Evolutionary conservation across 768 basidiomycete species (phyloP).

Genomic region (Dioszegia aurantiaca): DNA sequence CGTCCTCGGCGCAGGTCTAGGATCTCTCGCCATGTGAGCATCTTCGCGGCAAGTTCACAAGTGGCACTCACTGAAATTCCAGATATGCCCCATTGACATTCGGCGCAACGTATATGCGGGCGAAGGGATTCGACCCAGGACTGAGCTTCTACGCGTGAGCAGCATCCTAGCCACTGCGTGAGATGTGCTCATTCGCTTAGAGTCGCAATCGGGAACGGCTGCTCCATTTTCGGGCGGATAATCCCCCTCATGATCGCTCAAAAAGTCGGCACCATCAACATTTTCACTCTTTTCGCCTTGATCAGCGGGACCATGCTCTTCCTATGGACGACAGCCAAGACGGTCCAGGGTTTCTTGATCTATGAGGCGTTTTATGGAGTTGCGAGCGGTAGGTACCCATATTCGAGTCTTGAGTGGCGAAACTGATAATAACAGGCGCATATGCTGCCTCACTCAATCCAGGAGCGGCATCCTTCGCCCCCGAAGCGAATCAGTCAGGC

Average conservation of each 20-base stretch:
- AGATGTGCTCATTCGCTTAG: slow-evolving; percentile 16
- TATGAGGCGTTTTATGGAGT: slow-evolving; percentile 32
- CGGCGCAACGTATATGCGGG: slow-evolving; percentile 12
- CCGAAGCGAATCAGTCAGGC: slow-evolving; percentile 23
- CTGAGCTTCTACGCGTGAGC: slow-evolving; percentile 37
- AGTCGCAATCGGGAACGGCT: slow-evolving; percentile 43
- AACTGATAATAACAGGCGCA: slow-evolving; percentile 17
- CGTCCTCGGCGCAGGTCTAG: slow-evolving; percentile 60
- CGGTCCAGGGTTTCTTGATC: slow-evolving; percentile 19
- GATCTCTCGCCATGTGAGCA: slow-evolving; percentile 61
- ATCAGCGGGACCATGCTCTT: slow-evolving; percentile 63
- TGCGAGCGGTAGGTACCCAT: slow-evolving; percentile 23
- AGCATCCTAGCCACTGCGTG: not conserved
- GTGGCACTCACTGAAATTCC: too few relatives aligned
- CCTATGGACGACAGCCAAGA: slow-evolving; percentile 61
- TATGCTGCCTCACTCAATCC: slow-evolving; percentile 27
- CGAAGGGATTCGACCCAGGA: slow-evolving; percentile 23
- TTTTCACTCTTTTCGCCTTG: slow-evolving; percentile 65
- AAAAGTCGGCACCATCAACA: slow-evolving; percentile 61
- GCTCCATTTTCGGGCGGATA: slow-evolving; percentile 45
- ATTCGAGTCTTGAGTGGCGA: not conserved
- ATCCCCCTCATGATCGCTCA: slow-evolving; percentile 44
- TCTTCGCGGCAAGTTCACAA: too few relatives aligned
- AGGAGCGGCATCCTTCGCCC: slow-evolving; percentile 28
- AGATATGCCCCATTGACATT: slow-evolving; percentile 59